A percentile compares a stretch with the other conserved stretches of the same genome.
Conservation (phyloP, 306 rosid genomes). For the Prunus salicina region DNA sequence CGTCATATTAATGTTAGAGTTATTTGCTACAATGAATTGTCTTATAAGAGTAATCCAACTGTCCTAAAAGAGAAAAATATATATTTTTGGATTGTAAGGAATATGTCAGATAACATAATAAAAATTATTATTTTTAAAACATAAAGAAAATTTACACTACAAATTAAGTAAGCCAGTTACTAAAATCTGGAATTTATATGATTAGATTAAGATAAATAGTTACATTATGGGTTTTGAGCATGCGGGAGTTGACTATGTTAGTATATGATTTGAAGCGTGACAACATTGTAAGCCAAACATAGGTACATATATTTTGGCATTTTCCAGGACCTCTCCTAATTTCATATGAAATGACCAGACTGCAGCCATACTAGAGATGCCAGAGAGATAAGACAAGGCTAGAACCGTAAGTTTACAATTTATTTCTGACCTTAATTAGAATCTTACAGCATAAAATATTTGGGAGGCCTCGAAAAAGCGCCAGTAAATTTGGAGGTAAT, state of each 20-base stretch:
- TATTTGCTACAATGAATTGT: background rate
- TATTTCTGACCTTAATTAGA: background rate
- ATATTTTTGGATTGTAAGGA: background rate
- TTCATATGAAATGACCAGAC: background rate
- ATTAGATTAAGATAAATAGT: too few species aligned
- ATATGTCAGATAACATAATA: background rate
- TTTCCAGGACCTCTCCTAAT: background rate
- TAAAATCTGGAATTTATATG: background rate
- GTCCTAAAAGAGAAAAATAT: background rate
- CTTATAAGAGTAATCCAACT: too few species aligned
- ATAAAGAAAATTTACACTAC: background rate
- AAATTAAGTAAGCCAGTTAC: background rate
- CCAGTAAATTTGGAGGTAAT: constrained; percentile 12
- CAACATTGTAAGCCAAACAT: background rate
- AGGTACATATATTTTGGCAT: background rate
- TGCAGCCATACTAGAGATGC: background rate
- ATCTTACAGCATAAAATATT: background rate
- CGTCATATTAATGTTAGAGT: background rate
- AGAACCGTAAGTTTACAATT: background rate
- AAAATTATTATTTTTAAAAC: too few species aligned
- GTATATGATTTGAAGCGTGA: background rate
- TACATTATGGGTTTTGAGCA: background rate
- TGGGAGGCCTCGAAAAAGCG: constrained; percentile 11
- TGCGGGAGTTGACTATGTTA: background rate
- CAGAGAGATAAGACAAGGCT: background rate